Evolutionary conservation across 805 yeast genomes (phyloP).

Genomic region (Metschnikowia santaceciliae): DNA sequence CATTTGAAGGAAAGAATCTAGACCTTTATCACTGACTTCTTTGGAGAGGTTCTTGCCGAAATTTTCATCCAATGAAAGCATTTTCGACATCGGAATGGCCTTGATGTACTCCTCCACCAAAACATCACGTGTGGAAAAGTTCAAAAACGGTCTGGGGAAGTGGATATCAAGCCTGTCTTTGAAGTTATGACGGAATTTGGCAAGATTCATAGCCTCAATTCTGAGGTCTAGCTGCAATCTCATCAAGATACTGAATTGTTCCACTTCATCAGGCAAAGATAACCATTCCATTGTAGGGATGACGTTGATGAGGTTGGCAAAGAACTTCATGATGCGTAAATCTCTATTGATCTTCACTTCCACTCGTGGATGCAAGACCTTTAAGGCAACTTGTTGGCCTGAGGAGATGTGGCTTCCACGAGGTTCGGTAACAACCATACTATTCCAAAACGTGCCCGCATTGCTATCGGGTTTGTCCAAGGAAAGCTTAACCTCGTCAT

Average conservation of each 20-base stretch:
- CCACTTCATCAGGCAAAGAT: slow-evolving; percentile 90
- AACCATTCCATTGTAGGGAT: slow-evolving; percentile 98
- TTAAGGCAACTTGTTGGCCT: slow-evolving; percentile 73
- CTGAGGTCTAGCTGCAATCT: slow-evolving; percentile 82
- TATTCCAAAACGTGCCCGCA: slow-evolving; percentile 24
- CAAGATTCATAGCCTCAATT: slow-evolving; percentile 80
- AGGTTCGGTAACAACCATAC: slow-evolving; percentile 32
- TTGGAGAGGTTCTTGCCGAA: slow-evolving; percentile 55
- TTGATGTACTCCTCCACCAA: slow-evolving; percentile 81
- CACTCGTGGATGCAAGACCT: slow-evolving; percentile 88
- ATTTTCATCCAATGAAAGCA: slow-evolving; percentile 49
- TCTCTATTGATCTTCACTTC: slow-evolving; percentile 72
- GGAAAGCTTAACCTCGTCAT: slow-evolving; percentile 13
- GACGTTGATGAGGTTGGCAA: slow-evolving; percentile 64
- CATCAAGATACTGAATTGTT: slow-evolving; percentile 83
- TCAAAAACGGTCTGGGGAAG: slow-evolving; percentile 75
- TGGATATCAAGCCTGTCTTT: slow-evolving; percentile 52
- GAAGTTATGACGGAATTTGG: slow-evolving; percentile 69
- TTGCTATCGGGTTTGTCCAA: slow-evolving; percentile 10
- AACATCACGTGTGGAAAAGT: slow-evolving; percentile 63
- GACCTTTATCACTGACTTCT: slow-evolving; percentile 71
- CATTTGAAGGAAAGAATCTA: slow-evolving; percentile 92
- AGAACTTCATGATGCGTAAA: slow-evolving; percentile 73
- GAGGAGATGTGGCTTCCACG: slow-evolving; percentile 31
- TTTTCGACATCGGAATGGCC: slow-evolving; percentile 76